Evolutionary conservation across 2,329 filamentous ascomycete genomes (phyloP), one percentile per base, ranked within the genome.

Genomic region (Sclerotinia spermophila): DNA sequence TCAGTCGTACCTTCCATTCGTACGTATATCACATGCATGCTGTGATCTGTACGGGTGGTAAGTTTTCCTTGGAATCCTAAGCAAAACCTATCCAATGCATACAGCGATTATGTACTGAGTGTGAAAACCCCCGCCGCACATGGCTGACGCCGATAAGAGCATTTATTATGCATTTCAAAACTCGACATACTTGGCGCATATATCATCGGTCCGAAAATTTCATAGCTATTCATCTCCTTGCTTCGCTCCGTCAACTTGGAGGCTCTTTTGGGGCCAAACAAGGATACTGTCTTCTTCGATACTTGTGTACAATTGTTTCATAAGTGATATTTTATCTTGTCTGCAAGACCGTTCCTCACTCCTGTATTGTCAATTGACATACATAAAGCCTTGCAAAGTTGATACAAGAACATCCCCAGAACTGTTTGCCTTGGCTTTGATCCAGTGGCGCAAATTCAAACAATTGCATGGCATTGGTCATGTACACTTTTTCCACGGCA

Each of bases 171-270:
- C 33, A 53, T 30, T 53, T 40, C n/a, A n/a, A 38, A n/a, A n/a
- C 62, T 65, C 10, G 45, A 65, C 45, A 53, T 53, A 53, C 62
- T 65, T 65, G 62, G 62, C 62, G n/a, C 62, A 65, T 51, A n/a
- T 40, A 65, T 53, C 33, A 40, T 65, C 62, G 62, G 62, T 30
- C 62, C 62, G 62, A 65, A 53, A 40, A 53, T 13, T 13, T 33
- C 2, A 45, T 19, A 65, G 8, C 45, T 65, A 40, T 53, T 51
- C 24, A 8, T 40, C 33, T 40, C 24, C 45, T 40, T 65, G 10
- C 24, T 21, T 65, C 45, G 10, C 61, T 64, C 27, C 42, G n/a
- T 64, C 19, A 27, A n/a, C 33, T 15, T 65, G 44, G 61, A n/a
- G 13, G 24, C 38, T 15, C 19, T 48, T 30, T 64, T 48, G 27